Evolutionary conservation across 305 asterid genomes (phyloP), one percentile per base, ranked within the genome.

Genomic region (Fraxinus angustifolia): DNA sequence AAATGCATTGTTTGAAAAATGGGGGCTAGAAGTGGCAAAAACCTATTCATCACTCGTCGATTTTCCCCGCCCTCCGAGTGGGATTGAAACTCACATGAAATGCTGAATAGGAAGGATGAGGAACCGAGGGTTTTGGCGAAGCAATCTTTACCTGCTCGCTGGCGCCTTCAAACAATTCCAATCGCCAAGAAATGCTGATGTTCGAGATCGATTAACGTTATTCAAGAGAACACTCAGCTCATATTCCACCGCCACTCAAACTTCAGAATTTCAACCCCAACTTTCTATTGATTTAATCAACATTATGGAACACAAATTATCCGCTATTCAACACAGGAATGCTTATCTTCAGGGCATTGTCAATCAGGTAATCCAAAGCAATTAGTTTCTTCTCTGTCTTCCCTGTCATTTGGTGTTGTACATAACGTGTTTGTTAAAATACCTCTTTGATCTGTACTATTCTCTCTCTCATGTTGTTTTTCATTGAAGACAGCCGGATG

Each of bases 301-400:
- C 79, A 90, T 92, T 31, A 96, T 96, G 99, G 97, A 96, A 35
- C 94, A 86, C 19, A 92, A 92, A 78, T 40, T 93, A 78, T 79
- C 91, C 14, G 88, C 96, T 28, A 83, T 96, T 16, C 97, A 92
- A 82, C 86, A 79, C 72, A 92, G 98, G 71, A 85, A 86, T 83
- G 76, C 90, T 78, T 82, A 89, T 84, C 97, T 96, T 82, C 91
- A 87, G 81, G 84, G 84, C 26, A 82, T 94, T 71, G 75, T 88
- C 78, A 84, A 89, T 80, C 91, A 90, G 97, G 98, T 92, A 34
- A 77, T 72, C 23, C 58, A 77, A 35, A 1, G 6, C 53, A 73
- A 12, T 62, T 31, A 42, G 16, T 3, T 21, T 2, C 14, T 6
- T 14, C 36, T 3, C 17, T 21, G 21, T 77, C n/a, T 12, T 23